Conservation (phyloP, 225 moss, liverwort and hornwort species). For the Physcomitrium patens region DNA sequence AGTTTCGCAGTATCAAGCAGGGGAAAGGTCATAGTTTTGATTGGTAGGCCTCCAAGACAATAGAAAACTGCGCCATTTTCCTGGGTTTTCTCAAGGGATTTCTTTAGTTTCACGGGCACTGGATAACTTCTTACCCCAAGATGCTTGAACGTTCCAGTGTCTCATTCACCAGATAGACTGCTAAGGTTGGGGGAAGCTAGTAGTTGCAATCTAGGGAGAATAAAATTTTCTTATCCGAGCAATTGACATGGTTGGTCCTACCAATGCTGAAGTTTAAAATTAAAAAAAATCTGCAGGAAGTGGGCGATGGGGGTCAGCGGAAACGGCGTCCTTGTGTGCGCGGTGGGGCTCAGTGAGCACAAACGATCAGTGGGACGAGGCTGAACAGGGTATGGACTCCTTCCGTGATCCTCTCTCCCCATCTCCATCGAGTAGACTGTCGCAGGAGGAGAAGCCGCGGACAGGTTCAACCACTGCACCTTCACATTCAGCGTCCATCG, state of each 20-base stretch:
- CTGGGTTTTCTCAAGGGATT: too few species aligned
- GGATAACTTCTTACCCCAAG: too few species aligned
- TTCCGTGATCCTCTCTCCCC: slow-evolving; percentile 46
- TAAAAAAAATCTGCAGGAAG: slow-evolving; percentile 31
- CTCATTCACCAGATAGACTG: too few species aligned
- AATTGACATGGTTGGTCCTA: not conserved
- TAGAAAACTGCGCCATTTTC: too few species aligned
- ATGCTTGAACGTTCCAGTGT: too few species aligned
- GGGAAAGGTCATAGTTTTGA: too few species aligned
- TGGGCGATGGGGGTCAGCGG: slow-evolving; percentile 46
- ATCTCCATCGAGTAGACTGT: slow-evolving; percentile 49
- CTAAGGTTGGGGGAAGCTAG: too few species aligned
- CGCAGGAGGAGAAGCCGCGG: slow-evolving; percentile 48
- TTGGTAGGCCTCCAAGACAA: too few species aligned
- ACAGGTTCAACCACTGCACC: not conserved
- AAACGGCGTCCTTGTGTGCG: slow-evolving; percentile 49
- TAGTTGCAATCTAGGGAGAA: too few species aligned
- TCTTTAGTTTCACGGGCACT: too few species aligned
- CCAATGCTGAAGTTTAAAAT: not conserved
- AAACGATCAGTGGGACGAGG: slow-evolving; percentile 48
- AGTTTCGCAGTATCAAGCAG: too few species aligned
- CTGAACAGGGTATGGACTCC: slow-evolving; percentile 23
- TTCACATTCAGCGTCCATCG: slow-evolving; percentile 8
- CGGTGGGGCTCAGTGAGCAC: slow-evolving; percentile 62
- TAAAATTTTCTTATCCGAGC: too few species aligned